Evolutionary conservation across 768 basidiomycete genomes (phyloP), one percentile per base, ranked within the genome.

Genomic region (Podaxis sp.): DNA sequence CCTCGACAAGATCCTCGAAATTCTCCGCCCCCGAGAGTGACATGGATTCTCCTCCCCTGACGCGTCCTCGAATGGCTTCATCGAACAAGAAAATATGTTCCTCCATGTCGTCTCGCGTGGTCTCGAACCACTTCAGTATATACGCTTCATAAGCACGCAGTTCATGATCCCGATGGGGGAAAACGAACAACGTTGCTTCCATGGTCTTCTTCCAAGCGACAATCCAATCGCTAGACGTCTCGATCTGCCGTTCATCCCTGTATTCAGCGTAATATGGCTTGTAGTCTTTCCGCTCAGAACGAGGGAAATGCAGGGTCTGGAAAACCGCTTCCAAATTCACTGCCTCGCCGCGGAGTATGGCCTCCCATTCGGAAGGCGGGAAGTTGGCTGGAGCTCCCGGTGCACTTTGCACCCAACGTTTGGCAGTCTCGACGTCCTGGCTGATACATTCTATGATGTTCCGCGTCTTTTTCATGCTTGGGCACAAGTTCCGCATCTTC

Each of bases 321-420:
- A 73, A 52, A 55, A 77, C 65, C 11, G 26, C 38, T 61, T 77
- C 69, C 63, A 77, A 69, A 60, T 76, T 66, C 65, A 77, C 65
- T 5, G 66, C 24, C 11, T 63, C 36, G 1, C 72, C 73, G 15
- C 51, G 12, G 36, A 75, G 26, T 52, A 76, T 68, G 58, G 68
- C 65, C 1, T 68, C 60, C 73, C 71, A 75, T 40, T 72, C 68
- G 0, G 62, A 53, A 9, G 58, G 39, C 0, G 70, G 71, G 64
- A 74, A 70, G 39, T 64, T 57, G 36, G 57, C 8, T 2, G 61
- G 61, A 3, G 61, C 53, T 2, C 28, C 39, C 8, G 57, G 46
- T 13, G 64, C 57, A 1, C 24, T 19, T n/a, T 30, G 28, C 17
- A 63, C 46, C 60, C 61, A 63, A 2, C 26, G 51, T 33, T 64